A percentile compares a stretch with the other conserved stretches of the same genome.
Conservation (phyloP, 1,284 basidiomycete species). For the Coniferiporia sulphurascens region DNA sequence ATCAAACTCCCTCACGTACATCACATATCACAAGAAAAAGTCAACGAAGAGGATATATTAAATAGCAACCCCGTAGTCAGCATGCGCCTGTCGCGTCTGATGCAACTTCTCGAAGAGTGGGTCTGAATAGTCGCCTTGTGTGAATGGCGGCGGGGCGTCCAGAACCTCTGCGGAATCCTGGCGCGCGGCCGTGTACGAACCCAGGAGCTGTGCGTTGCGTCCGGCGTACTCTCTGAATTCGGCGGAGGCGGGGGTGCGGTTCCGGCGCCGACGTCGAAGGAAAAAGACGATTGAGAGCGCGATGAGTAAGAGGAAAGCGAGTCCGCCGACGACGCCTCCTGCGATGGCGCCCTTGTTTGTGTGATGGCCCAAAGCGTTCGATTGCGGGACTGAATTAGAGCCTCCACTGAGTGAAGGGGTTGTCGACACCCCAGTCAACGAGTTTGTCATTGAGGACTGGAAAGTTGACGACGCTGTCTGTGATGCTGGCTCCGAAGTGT, state of each 20-base stretch:
- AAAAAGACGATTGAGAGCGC: constrained; percentile 28
- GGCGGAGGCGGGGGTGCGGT: constrained; percentile 42
- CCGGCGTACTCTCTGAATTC: constrained; percentile 32
- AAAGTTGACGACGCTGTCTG: too few species aligned
- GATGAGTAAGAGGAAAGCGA: constrained; percentile 28
- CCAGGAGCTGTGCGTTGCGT: neutral
- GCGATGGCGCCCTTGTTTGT: constrained; percentile 35
- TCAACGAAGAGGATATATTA: neutral
- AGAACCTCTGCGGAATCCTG: neutral
- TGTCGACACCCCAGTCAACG: too few species aligned
- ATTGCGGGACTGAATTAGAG: constrained; percentile 11
- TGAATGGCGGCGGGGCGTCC: constrained; percentile 10
- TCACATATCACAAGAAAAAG: neutral
- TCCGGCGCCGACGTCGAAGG: constrained; percentile 33
- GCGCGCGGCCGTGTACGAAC: neutral
- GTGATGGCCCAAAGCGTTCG: constrained; percentile 11
- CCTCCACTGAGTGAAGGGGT: too few species aligned
- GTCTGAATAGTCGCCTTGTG: constrained; percentile 4
- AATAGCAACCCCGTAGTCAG: constrained; percentile 2
- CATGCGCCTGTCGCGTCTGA: constrained; percentile 2
- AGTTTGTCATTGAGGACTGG: neutral
- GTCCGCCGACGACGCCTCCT: constrained; percentile 38
- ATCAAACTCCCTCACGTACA: neutral
- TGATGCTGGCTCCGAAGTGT: too few species aligned
- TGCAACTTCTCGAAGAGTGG: constrained; percentile 13